Evolutionary conservation across 805 yeast genomes (phyloP).

Genomic region (Pichia scutulata): DNA sequence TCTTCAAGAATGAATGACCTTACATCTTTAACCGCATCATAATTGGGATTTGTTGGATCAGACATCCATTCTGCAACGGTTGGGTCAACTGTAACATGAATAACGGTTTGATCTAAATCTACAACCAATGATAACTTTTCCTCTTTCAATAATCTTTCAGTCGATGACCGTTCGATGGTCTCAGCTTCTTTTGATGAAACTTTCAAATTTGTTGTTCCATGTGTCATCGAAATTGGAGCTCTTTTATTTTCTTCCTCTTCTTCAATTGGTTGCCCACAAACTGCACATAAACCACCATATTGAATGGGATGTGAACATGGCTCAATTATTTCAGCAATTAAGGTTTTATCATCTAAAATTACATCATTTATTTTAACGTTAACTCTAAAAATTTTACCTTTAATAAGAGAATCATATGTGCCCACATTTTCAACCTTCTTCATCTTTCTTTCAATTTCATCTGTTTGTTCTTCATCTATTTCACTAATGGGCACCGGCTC

Average conservation of each 20-base stretch:
- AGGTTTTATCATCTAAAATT: conserved; percentile 38
- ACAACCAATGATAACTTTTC: conserved; percentile 82
- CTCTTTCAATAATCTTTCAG: conserved; percentile 50
- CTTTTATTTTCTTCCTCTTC: conserved; percentile 62
- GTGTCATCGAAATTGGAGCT: conserved; percentile 84
- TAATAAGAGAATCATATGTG: conserved; percentile 75
- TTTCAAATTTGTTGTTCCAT: conserved; percentile 75
- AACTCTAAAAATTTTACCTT: conserved; percentile 54
- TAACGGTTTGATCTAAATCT: conserved; percentile 94
- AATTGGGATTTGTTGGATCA: conserved; percentile 79
- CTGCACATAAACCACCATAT: conserved; percentile 89
- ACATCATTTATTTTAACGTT: conserved; percentile 51
- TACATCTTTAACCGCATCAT: conserved; percentile 78
- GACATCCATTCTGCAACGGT: conserved; percentile 94
- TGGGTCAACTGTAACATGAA: conserved; percentile 97
- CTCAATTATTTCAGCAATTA: conserved; percentile 55
- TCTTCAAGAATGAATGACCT: conserved; percentile 71
- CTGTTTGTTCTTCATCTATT: conserved; percentile 26
- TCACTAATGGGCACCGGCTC: conserved; percentile 47
- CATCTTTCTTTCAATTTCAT: conserved; percentile 35
- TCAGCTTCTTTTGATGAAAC: conserved; percentile 84
- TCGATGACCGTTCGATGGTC: conserved; percentile 63
- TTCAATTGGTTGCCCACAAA: conserved; percentile 78
- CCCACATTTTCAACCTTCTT: conserved; percentile 61
- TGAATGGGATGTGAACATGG: conserved; percentile 91